These are phyloP conservation scores for Allium cepa DNA, from an alignment of 106 monocot genomes.

Conservation along the genomic window DNA sequence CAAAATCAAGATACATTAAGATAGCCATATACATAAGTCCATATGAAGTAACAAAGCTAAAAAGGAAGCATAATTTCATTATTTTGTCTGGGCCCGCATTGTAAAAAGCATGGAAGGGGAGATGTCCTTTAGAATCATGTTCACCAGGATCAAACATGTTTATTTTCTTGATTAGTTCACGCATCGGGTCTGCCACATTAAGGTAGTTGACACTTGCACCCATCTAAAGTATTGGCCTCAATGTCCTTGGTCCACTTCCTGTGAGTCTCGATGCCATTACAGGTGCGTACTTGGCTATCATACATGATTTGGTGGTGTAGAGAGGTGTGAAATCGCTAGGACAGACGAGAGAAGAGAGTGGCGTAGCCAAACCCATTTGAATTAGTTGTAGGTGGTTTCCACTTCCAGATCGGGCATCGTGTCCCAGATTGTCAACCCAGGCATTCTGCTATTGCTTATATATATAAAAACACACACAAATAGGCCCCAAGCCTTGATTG, in stretches of 20 bases:
- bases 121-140: constrained; percentile 24
- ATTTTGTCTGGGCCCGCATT: constrained; percentile 51
- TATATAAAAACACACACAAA: no score
- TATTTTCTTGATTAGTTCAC: constrained; percentile 46
- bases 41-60: no score
- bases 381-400: constrained; percentile 53
- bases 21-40: no score
- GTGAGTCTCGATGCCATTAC: constrained; percentile 42
- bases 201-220: constrained; percentile 47
- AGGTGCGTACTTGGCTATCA: constrained; percentile 47
- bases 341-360: constrained; percentile 63
- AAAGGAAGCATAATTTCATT: not conserved
- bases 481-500: no score
- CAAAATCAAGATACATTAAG: no score
- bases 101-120: constrained; percentile 56
- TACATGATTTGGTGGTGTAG: constrained; percentile 59
- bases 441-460: constrained; percentile 19
- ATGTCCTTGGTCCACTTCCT: constrained; percentile 78
- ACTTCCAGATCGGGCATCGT: constrained; percentile 58
- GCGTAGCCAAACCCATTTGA: constrained; percentile 43
- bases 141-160: constrained; percentile 83
- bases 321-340: constrained; percentile 82
- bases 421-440: constrained; percentile 70
- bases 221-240: constrained; percentile 38
- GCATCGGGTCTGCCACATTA: constrained; percentile 38